Evolutionary conservation across 345 rosid species (phyloP).

Genomic region (Eutrema japonicum): DNA sequence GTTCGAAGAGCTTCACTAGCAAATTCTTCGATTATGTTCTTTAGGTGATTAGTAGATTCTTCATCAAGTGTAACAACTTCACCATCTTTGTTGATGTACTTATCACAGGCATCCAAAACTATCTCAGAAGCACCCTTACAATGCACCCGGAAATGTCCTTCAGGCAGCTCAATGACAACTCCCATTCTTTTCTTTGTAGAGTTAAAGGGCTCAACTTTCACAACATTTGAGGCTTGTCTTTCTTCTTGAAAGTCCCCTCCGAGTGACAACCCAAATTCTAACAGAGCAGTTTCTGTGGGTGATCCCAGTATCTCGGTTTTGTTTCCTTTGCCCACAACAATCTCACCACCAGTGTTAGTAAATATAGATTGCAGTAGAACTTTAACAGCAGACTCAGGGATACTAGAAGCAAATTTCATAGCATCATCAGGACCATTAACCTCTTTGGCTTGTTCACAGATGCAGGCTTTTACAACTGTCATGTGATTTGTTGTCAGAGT

Average conservation of each 20-base stretch:
- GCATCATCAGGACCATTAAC: slow-evolving; percentile 52
- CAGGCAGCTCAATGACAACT: slow-evolving; percentile 74
- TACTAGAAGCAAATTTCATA: slow-evolving; percentile 48
- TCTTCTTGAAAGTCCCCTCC: slow-evolving; percentile 77
- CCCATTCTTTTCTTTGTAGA: slow-evolving; percentile 88
- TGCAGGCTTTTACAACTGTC: slow-evolving; percentile 80
- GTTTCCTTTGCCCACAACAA: slow-evolving; percentile 58
- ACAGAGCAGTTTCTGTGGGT: slow-evolving; percentile 91
- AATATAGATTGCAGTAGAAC: slow-evolving; percentile 78
- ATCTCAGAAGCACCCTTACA: slow-evolving; percentile 96
- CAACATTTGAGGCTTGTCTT: slow-evolving; percentile 52
- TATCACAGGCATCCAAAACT: slow-evolving; percentile 74
- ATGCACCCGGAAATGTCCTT: slow-evolving; percentile 64
- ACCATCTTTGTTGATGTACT: slow-evolving; percentile 66
- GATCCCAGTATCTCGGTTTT: slow-evolving; percentile 86
- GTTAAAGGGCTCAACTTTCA: slow-evolving; percentile 93
- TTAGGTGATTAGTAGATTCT: slow-evolving; percentile 50
- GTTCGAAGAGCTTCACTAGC: slow-evolving; percentile 95
- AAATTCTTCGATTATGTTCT: slow-evolving; percentile 65
- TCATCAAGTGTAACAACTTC: slow-evolving; percentile 74
- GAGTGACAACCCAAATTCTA: slow-evolving; percentile 80
- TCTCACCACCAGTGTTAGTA: slow-evolving; percentile 90
- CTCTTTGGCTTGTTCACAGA: slow-evolving; percentile 60
- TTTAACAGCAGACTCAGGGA: slow-evolving; percentile 60
- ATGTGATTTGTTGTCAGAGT: slow-evolving; percentile 87